phyloP scores from a whole-genome alignment of 768 basidiomycete species.

The Phylloporus scabripes region DNA sequence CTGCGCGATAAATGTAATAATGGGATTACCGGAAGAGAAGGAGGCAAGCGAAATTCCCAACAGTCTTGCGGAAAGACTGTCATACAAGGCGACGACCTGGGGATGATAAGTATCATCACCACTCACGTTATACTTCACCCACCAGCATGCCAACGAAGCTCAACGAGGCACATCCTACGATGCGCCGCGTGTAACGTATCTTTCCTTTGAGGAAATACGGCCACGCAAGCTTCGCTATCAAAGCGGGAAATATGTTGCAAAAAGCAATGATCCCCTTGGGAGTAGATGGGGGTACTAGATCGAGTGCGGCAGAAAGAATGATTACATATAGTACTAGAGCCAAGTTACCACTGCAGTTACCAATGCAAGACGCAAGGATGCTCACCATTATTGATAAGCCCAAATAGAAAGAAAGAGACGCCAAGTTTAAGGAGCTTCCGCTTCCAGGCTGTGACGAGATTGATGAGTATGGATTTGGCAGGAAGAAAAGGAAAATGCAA shows the following conservation, averaged over 20 bases:
- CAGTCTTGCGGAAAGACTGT: constrained; percentile 60
- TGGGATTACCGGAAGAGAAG: constrained; percentile 70
- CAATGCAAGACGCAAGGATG: background rate
- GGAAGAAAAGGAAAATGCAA: constrained; percentile 12
- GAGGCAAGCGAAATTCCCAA: constrained; percentile 80
- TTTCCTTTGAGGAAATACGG: constrained; percentile 85
- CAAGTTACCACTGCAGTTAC: background rate
- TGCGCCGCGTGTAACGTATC: constrained; percentile 72
- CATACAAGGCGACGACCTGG: constrained; percentile 74
- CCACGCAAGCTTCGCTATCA: constrained; percentile 87
- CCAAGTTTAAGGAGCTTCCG: constrained; percentile 36
- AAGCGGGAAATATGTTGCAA: constrained; percentile 88
- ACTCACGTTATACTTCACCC: constrained; percentile 26
- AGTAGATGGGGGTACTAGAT: constrained; percentile 85
- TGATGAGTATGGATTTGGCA: constrained; percentile 14
- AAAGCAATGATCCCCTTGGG: constrained; percentile 95
- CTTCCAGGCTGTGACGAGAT: constrained; percentile 15
- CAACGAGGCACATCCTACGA: constrained; percentile 68
- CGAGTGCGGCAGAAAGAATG: constrained; percentile 92
- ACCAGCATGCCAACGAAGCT: constrained; percentile 88
- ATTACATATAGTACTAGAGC: constrained; percentile 85
- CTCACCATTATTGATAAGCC: constrained; percentile 86
- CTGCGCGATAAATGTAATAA: background rate
- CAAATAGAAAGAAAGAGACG: constrained; percentile 83
- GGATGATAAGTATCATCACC: background rate